These are phyloP conservation scores for Eucalyptus leucophloia DNA, from an alignment of 345 rosid species.

Conservation along the genomic window DNA sequence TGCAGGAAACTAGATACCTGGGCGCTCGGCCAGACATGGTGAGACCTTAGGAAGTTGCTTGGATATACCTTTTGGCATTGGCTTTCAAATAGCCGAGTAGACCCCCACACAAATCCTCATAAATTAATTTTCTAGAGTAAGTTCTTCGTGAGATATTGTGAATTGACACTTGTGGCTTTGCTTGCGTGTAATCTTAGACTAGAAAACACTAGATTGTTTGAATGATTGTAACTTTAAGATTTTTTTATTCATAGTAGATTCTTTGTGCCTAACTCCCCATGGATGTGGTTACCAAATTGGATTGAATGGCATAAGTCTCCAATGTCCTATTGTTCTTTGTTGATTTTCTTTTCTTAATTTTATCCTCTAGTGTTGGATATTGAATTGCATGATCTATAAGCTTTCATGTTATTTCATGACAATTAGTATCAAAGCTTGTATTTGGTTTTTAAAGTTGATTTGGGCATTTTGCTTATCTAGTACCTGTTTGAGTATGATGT, in stretches of 20 bases:
- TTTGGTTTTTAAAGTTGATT: neutral
- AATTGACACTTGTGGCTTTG: too few species aligned
- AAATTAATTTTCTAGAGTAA: too few species aligned
- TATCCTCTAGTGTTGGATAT: neutral
- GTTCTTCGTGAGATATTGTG: too few species aligned
- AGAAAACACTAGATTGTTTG: neutral
- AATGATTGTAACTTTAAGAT: neutral
- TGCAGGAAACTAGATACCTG: too few species aligned
- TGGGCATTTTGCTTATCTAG: rapidly evolving
- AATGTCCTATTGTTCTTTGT: neutral
- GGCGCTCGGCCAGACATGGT: too few species aligned
- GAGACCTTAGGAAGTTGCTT: too few species aligned
- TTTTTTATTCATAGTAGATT: neutral
- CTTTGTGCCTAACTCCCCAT: neutral
- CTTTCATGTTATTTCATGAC: neutral
- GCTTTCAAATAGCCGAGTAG: too few species aligned
- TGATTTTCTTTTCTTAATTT: too few species aligned
- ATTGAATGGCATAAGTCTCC: neutral
- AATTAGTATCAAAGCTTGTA: neutral
- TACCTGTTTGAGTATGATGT: neutral
- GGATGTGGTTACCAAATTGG: neutral
- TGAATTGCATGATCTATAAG: neutral
- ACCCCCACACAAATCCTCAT: too few species aligned
- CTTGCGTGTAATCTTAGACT: too few species aligned
- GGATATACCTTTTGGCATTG: too few species aligned